Conservation (phyloP, 192 early-diverging fungal species). For the Coemansia sp. region DNA sequence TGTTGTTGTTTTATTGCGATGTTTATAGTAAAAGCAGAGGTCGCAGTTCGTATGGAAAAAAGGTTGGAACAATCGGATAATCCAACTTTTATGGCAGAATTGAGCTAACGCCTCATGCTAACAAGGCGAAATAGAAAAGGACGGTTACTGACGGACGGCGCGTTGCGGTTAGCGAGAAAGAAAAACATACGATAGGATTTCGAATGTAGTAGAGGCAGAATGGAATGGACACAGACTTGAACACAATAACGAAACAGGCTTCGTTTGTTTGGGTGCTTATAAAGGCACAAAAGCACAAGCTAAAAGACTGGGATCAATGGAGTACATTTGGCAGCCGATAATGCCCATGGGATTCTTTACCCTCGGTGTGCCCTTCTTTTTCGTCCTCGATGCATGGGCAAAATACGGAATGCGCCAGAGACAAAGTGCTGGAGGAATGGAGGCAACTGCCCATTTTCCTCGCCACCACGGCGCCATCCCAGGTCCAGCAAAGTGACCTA, state of each 20-base stretch:
- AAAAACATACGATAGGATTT: background rate
- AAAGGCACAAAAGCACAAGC: constrained; percentile 3
- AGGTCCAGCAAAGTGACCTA: background rate
- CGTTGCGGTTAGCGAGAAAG: background rate
- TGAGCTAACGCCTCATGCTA: constrained; percentile 5
- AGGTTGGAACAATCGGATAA: background rate
- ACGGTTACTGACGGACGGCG: background rate
- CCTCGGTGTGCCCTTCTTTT: background rate
- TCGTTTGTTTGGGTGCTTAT: constrained; percentile 12
- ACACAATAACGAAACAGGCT: background rate
- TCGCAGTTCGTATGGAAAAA: background rate
- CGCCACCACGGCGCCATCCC: background rate
- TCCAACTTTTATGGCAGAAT: background rate
- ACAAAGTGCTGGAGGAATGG: background rate
- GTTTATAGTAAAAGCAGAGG: background rate
- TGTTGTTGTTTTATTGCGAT: background rate
- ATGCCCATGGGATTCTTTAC: constrained; percentile 9
- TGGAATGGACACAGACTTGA: background rate
- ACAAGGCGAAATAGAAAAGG: background rate
- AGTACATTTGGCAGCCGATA: constrained; percentile 4
- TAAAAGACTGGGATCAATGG: constrained; percentile 1
- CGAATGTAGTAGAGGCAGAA: background rate
- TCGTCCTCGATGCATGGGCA: background rate
- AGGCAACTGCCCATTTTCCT: constrained; percentile 1
- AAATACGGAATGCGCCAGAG: background rate